Percentiles rank a stretch among this genome's conserved stretches.
These are phyloP conservation scores for Colletotrichum cuscutae DNA, from an alignment of 2,329 filamentous ascomycete species.

Conservation along the genomic window DNA sequence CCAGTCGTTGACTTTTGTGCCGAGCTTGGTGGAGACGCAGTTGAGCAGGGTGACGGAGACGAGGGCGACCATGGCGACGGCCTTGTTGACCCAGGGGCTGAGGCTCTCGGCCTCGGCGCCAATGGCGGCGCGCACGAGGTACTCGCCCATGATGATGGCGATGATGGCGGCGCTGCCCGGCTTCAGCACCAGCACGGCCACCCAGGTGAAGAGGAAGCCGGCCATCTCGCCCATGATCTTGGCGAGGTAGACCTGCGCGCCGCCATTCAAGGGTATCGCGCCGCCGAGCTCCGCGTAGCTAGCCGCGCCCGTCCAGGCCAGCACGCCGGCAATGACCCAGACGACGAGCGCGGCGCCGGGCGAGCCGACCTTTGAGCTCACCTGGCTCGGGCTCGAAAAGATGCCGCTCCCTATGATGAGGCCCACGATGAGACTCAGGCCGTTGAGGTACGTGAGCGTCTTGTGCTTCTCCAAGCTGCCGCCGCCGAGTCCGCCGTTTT, in stretches of 20 bases:
- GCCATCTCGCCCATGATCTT: constrained; percentile 96
- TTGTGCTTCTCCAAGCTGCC: constrained; percentile 95
- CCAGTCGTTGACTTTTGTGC: constrained; percentile 86
- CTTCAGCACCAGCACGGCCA: constrained; percentile 92
- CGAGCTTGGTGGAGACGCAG: constrained; percentile 88
- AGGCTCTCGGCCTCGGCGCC: constrained; percentile 86
- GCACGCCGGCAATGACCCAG: constrained; percentile 88
- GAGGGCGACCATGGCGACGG: constrained; percentile 82
- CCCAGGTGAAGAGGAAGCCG: constrained; percentile 97
- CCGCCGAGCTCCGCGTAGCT: constrained; percentile 97
- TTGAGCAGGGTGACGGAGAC: constrained; percentile 85
- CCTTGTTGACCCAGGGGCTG: constrained; percentile 91
- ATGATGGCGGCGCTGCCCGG: constrained; percentile 95
- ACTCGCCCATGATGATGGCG: constrained; percentile 97
- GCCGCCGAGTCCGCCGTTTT: constrained; percentile 70
- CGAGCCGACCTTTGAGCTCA: constrained; percentile 91
- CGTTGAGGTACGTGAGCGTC: constrained; percentile 93
- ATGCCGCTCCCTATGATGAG: constrained; percentile 97
- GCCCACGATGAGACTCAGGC: constrained; percentile 88
- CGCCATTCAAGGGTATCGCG: constrained; percentile 94
- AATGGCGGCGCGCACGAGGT: constrained; percentile 87
- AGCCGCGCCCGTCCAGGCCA: constrained; percentile 95
- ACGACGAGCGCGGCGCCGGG: constrained; percentile 91
- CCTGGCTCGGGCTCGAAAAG: constrained; percentile 93
- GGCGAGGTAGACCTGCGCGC: constrained; percentile 90